phyloP scores from a whole-genome alignment of 805 yeast species.

The Candida yuanshanica region DNA sequence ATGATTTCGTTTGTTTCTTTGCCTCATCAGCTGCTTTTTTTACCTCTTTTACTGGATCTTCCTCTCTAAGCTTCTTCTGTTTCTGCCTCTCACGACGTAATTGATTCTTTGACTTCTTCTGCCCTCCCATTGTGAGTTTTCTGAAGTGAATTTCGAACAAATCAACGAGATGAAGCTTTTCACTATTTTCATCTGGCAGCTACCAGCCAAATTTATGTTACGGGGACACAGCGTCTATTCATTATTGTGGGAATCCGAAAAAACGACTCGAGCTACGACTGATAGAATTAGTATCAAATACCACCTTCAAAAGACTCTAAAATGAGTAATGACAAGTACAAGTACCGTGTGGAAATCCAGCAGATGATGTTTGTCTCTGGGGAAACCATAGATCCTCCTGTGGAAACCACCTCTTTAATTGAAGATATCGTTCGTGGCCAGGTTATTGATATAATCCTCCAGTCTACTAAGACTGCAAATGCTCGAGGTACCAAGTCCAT shows the following conservation, averaged over 20 bases:
- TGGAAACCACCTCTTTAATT: slow-evolving; percentile 84
- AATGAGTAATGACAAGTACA: slow-evolving; percentile 39
- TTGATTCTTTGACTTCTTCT: slow-evolving; percentile 31
- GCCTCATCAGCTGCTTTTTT: neutral
- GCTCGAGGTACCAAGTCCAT: slow-evolving; percentile 78
- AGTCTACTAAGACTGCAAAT: slow-evolving; percentile 73
- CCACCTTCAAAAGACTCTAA: neutral
- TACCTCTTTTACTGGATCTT: neutral
- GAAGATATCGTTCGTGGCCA: slow-evolving; percentile 95
- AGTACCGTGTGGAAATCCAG: slow-evolving; percentile 88
- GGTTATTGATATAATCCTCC: slow-evolving; percentile 78
- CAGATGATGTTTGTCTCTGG: slow-evolving; percentile 99
- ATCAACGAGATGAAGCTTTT: too few species aligned
- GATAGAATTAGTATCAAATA: neutral
- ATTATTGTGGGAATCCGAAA: neutral
- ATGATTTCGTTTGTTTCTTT: neutral
- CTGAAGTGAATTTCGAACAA: neutral
- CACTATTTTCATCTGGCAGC: too few species aligned
- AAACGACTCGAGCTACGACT: neutral
- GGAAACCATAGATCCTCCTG: slow-evolving; percentile 90
- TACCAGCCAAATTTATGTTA: too few species aligned
- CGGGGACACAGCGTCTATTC: too few species aligned
- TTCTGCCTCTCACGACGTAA: slow-evolving; percentile 27
- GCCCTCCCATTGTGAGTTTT: slow-evolving; percentile 3
- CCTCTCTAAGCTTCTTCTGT: slow-evolving; percentile 16